A percentile compares a stretch with the other conserved stretches of the same genome.
Evolutionary conservation across 805 yeast genomes (phyloP).

Genomic region (Wickerhamiella slavikovae): DNA sequence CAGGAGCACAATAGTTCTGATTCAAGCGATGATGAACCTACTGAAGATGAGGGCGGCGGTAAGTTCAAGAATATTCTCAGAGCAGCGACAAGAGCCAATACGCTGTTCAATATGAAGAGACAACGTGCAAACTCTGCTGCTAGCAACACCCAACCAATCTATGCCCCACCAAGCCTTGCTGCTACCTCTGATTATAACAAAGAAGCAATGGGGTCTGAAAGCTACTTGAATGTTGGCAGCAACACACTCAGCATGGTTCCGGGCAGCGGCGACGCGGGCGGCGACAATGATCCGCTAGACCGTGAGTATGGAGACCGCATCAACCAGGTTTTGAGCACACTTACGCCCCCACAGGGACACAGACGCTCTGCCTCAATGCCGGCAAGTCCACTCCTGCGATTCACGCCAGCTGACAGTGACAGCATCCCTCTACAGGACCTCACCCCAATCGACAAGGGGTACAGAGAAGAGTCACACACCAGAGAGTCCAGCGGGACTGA

Average conservation of each 20-base stretch:
- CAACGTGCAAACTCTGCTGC: too few species aligned
- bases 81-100: not conserved
- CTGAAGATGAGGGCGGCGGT: too few species aligned
- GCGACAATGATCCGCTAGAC: constrained; percentile 8
- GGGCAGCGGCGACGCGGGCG: constrained; percentile 12
- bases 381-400: constrained; percentile 1
- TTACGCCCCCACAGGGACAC: constrained; percentile 1
- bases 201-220: not conserved
- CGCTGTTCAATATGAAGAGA: too few species aligned
- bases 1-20: not conserved
- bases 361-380: not conserved
- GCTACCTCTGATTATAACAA: not conserved
- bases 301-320: constrained; percentile 10
- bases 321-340: constrained; percentile 5
- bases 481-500: not conserved
- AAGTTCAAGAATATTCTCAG: too few species aligned
- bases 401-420: not conserved
- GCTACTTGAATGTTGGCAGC: not conserved
- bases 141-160: not conserved
- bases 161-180: not conserved
- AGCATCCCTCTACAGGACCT: constrained; percentile 11
- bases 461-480: not conserved
- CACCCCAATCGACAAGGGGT: constrained; percentile 2
- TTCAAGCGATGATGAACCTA: not conserved
- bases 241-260: constrained; percentile 14